These are phyloP conservation scores for Apiotrichum gracile DNA, from an alignment of 1,284 basidiomycete genomes.

Conservation along the genomic window DNA sequence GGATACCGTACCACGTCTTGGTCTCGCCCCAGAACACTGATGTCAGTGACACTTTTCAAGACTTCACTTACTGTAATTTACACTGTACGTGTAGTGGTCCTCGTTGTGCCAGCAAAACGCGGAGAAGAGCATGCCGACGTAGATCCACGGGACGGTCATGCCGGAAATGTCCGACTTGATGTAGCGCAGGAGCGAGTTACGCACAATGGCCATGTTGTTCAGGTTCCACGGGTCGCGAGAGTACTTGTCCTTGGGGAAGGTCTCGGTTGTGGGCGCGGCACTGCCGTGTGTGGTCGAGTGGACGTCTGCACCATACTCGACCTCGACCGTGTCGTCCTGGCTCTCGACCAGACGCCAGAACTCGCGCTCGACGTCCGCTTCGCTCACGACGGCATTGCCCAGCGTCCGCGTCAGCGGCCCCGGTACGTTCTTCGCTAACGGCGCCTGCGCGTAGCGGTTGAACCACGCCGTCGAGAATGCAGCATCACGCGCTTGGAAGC, in stretches of 20 bases:
- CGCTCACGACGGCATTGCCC: conserved; percentile 65
- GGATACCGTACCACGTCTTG: conserved; percentile 99
- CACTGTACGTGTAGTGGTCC: conserved; percentile 97
- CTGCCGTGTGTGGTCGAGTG: conserved; percentile 97
- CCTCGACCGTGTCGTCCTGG: conserved; percentile 84
- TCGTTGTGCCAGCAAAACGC: conserved; percentile 99
- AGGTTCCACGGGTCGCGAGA: conserved; percentile 94
- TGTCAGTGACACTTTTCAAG: no score
- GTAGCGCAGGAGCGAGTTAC: conserved; percentile 67
- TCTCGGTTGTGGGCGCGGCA: conserved; percentile 90
- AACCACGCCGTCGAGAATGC: conserved; percentile 89
- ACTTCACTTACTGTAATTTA: conserved; percentile 74
- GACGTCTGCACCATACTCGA: conserved; percentile 98
- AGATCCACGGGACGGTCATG: conserved; percentile 99
- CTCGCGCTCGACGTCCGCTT: conserved; percentile 87
- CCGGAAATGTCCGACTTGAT: conserved; percentile 99
- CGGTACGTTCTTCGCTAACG: conserved; percentile 2
- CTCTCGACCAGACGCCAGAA: conserved; percentile 96
- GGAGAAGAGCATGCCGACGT: conserved; percentile 98
- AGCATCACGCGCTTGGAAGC: conserved; percentile 83
- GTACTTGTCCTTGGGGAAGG: conserved; percentile 78
- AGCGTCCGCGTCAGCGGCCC: conserved; percentile 46
- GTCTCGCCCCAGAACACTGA: conserved; percentile 98
- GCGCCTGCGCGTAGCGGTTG: conserved; percentile 60
- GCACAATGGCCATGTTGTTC: conserved; percentile 89